phyloP scores from a whole-genome alignment of 805 yeast genomes.

The Kluyveromyces siamensis region DNA sequence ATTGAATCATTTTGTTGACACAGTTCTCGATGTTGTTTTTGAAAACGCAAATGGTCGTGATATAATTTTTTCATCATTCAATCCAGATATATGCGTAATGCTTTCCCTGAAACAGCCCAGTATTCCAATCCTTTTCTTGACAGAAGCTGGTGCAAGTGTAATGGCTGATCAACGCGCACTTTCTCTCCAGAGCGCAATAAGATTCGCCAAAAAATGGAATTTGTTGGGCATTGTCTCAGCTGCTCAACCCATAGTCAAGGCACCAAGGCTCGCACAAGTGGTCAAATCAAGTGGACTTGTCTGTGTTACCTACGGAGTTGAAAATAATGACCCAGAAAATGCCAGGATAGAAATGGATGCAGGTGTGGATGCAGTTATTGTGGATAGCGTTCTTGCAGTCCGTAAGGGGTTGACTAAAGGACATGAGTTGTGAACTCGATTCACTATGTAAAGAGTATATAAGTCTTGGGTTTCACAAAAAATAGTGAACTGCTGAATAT shows the following conservation, averaged over 20 bases:
- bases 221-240: conserved; percentile 87
- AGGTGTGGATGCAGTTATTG: conserved; percentile 98
- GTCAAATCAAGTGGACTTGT: conserved; percentile 87
- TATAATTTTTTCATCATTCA: conserved; percentile 84
- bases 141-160: conserved; percentile 75
- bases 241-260: conserved; percentile 73
- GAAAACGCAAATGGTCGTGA: conserved; percentile 75
- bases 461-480: no score
- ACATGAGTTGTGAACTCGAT: neutral
- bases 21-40: conserved; percentile 70
- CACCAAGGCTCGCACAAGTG: conserved; percentile 86
- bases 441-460: neutral
- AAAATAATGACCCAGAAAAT: conserved; percentile 76
- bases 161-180: conserved; percentile 89
- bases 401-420: conserved; percentile 57
- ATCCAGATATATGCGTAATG: conserved; percentile 85
- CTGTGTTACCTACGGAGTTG: conserved; percentile 83
- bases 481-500: no score
- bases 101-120: conserved; percentile 87
- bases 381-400: conserved; percentile 89
- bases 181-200: conserved; percentile 80
- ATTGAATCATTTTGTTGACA: conserved; percentile 81
- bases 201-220: conserved; percentile 89
- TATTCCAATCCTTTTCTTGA: conserved; percentile 80
- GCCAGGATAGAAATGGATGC: conserved; percentile 82